Evolutionary conservation across 2,329 filamentous ascomycete genomes (phyloP).

Genomic region (Sporothrix luriei): DNA sequence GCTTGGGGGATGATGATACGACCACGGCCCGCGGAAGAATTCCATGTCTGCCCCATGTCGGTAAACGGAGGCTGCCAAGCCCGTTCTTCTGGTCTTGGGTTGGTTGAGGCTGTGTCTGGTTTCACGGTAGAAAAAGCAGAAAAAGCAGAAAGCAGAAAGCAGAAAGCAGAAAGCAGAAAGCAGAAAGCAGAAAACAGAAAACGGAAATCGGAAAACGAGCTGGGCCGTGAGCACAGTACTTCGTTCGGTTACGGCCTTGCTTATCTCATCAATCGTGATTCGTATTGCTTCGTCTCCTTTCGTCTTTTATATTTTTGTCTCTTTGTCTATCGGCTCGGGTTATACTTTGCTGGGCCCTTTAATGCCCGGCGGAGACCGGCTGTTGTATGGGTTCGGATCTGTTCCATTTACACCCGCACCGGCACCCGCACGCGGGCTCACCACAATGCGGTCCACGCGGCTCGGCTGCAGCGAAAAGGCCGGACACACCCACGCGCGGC

Average conservation of each 20-base stretch:
- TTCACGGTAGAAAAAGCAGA: background rate
- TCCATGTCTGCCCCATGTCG: no score
- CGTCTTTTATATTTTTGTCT: background rate
- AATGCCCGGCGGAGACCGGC: constrained; percentile 57
- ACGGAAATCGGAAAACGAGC: no score
- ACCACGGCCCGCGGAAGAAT: no score
- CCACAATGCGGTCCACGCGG: constrained; percentile 69
- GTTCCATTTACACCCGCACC: constrained; percentile 12
- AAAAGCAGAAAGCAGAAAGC: background rate
- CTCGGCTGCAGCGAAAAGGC: constrained; percentile 84
- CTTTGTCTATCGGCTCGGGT: background rate
- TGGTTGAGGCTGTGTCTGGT: background rate
- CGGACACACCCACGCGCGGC: constrained; percentile 85
- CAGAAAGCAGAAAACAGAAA: background rate
- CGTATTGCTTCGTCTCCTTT: background rate
- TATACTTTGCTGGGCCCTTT: constrained; percentile 23
- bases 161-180: background rate
- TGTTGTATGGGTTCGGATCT: constrained; percentile 45
- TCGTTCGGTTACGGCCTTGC: no score
- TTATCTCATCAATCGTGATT: background rate
- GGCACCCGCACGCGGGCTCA: background rate
- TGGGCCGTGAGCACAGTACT: no score
- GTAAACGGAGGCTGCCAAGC: background rate
- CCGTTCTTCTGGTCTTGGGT: background rate
- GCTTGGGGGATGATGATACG: no score